phyloP scores from a whole-genome alignment of 257 asterid species.

The Fraxinus americana region DNA sequence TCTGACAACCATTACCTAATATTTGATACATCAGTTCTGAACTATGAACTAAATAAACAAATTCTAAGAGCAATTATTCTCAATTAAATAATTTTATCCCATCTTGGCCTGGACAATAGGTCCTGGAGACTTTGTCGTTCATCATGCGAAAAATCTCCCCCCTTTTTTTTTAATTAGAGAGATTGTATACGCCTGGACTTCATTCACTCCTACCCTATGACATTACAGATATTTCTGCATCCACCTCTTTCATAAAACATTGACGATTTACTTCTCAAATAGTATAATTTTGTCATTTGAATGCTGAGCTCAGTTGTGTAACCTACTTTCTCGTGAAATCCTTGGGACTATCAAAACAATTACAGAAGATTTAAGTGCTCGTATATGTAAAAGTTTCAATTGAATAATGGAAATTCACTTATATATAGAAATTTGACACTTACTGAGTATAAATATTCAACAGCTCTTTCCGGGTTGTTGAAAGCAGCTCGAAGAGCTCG shows the following conservation, averaged over 20 bases:
- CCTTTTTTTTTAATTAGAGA: no score
- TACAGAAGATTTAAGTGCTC: neutral
- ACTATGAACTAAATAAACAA: neutral
- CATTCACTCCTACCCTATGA: neutral
- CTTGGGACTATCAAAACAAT: neutral
- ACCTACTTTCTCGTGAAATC: neutral
- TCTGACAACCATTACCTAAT: neutral
- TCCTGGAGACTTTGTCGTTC: no score
- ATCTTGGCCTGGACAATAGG: neutral
- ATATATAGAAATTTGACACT: slow-evolving; percentile 26
- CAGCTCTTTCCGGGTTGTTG: slow-evolving; percentile 90
- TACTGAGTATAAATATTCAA: slow-evolving; percentile 84
- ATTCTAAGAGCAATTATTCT: neutral
- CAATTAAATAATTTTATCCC: neutral
- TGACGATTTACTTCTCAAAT: neutral
- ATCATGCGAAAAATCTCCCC: no score
- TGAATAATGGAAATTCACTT: neutral
- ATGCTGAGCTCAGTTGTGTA: neutral
- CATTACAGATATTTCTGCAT: neutral
- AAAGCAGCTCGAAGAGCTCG: slow-evolving; percentile 86
- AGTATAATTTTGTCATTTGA: neutral
- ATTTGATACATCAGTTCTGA: neutral
- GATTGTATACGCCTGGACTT: neutral
- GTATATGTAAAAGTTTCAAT: neutral
- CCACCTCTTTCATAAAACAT: neutral